These are phyloP conservation scores for Plasmodium vinckei DNA, from an alignment of 169 alveolate genomes.

Conservation along the genomic window DNA sequence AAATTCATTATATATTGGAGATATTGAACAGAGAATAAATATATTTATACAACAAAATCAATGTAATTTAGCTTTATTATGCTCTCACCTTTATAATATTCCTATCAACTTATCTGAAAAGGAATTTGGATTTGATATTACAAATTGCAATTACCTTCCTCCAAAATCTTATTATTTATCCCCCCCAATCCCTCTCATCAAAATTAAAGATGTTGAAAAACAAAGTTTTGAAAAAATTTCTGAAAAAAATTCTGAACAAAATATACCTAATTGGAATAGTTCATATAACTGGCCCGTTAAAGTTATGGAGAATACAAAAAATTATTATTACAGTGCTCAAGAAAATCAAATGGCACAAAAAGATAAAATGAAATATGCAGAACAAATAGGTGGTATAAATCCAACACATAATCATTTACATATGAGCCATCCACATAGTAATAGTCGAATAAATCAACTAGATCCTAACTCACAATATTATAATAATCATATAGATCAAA, in stretches of 20 bases:
- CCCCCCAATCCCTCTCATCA: slow-evolving; percentile 67
- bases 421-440: neutral
- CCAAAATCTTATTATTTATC: slow-evolving; percentile 41
- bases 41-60: slow-evolving; percentile 88
- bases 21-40: slow-evolving; percentile 87
- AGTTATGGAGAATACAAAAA: slow-evolving; percentile 11
- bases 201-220: neutral
- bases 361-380: neutral
- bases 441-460: too few species aligned
- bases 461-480: neutral
- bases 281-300: slow-evolving; percentile 72
- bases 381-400: neutral
- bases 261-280: slow-evolving; percentile 10
- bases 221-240: neutral
- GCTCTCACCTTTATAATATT: slow-evolving; percentile 79
- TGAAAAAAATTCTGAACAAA: neutral
- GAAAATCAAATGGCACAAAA: neutral
- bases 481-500: neutral
- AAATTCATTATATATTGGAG: slow-evolving; percentile 84
- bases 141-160: slow-evolving; percentile 38
- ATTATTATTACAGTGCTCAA: neutral
- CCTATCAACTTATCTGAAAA: slow-evolving; percentile 77
- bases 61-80: slow-evolving; percentile 84
- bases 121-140: slow-evolving; percentile 70
- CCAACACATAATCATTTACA: too few species aligned